These are phyloP conservation scores for Crithidia fasciculata DNA, from an alignment of 208 protist genomes.

Conservation along the genomic window DNA sequence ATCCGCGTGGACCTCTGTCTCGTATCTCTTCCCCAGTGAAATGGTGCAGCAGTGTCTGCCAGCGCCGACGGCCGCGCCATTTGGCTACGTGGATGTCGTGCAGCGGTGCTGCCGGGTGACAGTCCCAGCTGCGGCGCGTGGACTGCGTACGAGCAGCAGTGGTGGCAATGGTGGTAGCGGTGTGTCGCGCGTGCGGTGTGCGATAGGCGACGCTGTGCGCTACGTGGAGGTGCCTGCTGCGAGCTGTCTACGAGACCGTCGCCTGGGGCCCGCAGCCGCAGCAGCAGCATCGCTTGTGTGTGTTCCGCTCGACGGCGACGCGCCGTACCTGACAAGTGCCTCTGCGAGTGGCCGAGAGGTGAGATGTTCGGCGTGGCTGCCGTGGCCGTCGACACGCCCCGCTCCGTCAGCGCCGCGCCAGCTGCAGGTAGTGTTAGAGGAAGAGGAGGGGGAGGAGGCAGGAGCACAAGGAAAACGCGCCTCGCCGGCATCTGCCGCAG, in stretches of 20 bases:
- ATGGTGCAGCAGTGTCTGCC: conserved; percentile 1
- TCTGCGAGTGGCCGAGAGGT: neutral
- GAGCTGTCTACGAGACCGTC: neutral
- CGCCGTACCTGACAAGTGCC: neutral
- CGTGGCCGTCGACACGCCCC: conserved; percentile 16
- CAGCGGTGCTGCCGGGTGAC: conserved; percentile 14
- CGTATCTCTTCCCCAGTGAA: conserved; percentile 27
- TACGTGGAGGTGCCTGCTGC: neutral
- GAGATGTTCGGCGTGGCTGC: neutral
- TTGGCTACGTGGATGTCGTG: conserved; percentile 18
- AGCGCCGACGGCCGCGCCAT: conserved; percentile 2
- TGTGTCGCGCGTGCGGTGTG: neutral
- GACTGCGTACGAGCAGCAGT: neutral
- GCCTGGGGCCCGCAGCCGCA: neutral
- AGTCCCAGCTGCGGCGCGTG: neutral
- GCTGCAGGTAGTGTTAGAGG: conserved; percentile 27
- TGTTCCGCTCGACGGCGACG: conserved; percentile 9
- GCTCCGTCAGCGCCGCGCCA: conserved; percentile 19
- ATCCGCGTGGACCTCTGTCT: neutral
- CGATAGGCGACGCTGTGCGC: neutral
- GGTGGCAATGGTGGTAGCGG: neutral
- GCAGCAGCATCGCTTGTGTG: neutral
- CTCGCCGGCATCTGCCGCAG: neutral
- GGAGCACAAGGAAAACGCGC: neutral
- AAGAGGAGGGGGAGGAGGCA: conserved; percentile 15